phyloP scores from a whole-genome alignment of 352 stramenopile species.

The Globisporangium iwayamae region DNA sequence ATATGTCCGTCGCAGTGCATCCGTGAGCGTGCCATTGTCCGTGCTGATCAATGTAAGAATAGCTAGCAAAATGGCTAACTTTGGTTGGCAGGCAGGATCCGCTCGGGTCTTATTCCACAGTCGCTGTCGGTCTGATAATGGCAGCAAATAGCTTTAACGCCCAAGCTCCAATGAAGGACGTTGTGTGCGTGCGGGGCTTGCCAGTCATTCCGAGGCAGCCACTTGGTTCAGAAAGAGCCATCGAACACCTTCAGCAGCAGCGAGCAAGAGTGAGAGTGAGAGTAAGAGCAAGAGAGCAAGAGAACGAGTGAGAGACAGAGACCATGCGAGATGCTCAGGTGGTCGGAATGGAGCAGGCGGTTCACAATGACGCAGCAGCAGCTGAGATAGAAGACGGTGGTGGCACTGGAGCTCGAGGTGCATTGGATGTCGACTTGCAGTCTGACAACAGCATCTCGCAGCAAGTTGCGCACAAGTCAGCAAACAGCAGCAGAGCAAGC shows the following conservation, averaged over 20 bases:
- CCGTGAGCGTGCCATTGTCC: neutral
- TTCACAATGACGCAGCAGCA: neutral
- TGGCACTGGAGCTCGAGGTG: neutral
- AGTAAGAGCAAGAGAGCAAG: too few species aligned
- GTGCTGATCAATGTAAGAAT: slow-evolving; percentile 1
- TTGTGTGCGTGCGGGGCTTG: neutral
- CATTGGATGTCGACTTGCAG: neutral
- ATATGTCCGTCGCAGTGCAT: neutral
- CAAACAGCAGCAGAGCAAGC: neutral
- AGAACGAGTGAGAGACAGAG: neutral
- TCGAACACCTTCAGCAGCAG: neutral
- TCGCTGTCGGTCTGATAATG: neutral
- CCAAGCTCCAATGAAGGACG: too few species aligned
- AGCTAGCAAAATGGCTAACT: neutral
- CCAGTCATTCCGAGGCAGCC: neutral
- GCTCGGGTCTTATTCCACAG: slow-evolving; percentile 1
- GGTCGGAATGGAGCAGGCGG: neutral
- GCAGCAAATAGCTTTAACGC: neutral
- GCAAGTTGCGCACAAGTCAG: neutral
- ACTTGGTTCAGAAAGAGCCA: slow-evolving; percentile 1
- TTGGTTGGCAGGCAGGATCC: neutral
- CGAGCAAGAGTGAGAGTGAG: neutral
- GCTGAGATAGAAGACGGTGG: neutral
- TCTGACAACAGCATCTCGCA: neutral
- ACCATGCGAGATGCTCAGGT: neutral